phyloP scores from a whole-genome alignment of 2,329 filamentous ascomycete species.

The Penicillium palitans region DNA sequence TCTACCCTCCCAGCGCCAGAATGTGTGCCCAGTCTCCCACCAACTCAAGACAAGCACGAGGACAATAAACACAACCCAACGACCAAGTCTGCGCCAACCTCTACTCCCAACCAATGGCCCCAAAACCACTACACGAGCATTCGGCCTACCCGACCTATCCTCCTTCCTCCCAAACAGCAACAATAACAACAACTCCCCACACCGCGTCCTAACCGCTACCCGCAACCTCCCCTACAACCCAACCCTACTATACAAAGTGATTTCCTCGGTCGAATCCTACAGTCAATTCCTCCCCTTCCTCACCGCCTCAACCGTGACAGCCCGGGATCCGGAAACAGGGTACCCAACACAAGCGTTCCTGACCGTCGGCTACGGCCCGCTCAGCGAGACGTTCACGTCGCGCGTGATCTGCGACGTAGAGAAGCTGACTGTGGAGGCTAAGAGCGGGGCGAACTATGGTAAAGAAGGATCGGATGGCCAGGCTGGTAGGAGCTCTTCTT shows the following conservation, averaged over 20 bases:
- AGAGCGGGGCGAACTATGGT: constrained; percentile 44
- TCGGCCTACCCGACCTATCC: constrained; percentile 33
- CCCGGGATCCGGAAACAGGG: constrained; percentile 58
- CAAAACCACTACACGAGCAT: constrained; percentile 17
- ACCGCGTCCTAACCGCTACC: constrained; percentile 69
- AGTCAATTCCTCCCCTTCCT: constrained; percentile 89
- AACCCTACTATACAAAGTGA: constrained; percentile 72
- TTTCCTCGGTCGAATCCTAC: constrained; percentile 87
- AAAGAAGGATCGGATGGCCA: constrained; percentile 54
- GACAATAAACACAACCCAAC: constrained; percentile 17
- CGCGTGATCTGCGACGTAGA: constrained; percentile 74
- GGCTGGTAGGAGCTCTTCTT: constrained; percentile 55
- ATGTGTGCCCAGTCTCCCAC: background rate
- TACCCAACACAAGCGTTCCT: constrained; percentile 73
- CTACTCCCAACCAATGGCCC: constrained; percentile 3
- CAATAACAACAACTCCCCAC: constrained; percentile 40
- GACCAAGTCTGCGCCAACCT: constrained; percentile 4
- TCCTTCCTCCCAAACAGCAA: constrained; percentile 28
- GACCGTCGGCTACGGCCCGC: constrained; percentile 78
- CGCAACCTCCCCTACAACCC: constrained; percentile 76
- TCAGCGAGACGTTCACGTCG: constrained; percentile 81
- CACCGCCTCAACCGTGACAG: constrained; percentile 71
- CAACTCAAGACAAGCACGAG: constrained; percentile 1
- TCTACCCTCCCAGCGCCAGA: background rate
- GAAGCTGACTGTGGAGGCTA: constrained; percentile 69